Evolutionary conservation across 768 basidiomycete species (phyloP).

Genomic region (Coprinopsis sp.): DNA sequence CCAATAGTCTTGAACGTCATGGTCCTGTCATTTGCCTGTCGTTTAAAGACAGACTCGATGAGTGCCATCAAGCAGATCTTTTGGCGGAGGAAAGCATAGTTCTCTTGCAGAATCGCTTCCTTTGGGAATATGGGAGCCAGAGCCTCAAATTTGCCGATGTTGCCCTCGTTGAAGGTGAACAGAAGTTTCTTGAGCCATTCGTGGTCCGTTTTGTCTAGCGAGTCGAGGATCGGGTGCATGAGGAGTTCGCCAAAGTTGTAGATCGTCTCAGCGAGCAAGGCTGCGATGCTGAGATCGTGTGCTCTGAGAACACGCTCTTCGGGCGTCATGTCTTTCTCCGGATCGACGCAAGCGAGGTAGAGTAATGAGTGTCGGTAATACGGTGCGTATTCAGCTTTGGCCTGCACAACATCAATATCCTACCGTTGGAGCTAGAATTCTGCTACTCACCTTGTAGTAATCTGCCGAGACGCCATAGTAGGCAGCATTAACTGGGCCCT

Average conservation of each 20-base stretch:
- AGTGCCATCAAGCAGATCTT: conserved; percentile 99
- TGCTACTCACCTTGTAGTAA: conserved; percentile 75
- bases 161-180: conserved; percentile 95
- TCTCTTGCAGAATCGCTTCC: conserved; percentile 90
- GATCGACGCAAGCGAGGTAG: conserved; percentile 92
- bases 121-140: conserved; percentile 80
- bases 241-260: conserved; percentile 99
- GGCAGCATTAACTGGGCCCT: conserved; percentile 84
- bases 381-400: conserved; percentile 91
- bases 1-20: conserved; percentile 92
- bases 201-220: conserved; percentile 75
- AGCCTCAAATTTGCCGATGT: conserved; percentile 94
- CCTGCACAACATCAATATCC: conserved; percentile 39
- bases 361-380: conserved; percentile 94
- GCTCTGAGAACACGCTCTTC: conserved; percentile 82
- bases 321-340: conserved; percentile 67
- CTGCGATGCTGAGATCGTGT: conserved; percentile 89
- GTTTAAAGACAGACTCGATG: conserved; percentile 92
- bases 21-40: conserved; percentile 75
- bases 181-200: conserved; percentile 92
- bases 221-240: conserved; percentile 94
- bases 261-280: conserved; percentile 89
- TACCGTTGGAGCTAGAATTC: not conserved
- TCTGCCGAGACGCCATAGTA: conserved; percentile 94
- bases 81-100: conserved; percentile 88